Conservation (phyloP, 345 rosid genomes). For the Melaleuca alternifolia region DNA sequence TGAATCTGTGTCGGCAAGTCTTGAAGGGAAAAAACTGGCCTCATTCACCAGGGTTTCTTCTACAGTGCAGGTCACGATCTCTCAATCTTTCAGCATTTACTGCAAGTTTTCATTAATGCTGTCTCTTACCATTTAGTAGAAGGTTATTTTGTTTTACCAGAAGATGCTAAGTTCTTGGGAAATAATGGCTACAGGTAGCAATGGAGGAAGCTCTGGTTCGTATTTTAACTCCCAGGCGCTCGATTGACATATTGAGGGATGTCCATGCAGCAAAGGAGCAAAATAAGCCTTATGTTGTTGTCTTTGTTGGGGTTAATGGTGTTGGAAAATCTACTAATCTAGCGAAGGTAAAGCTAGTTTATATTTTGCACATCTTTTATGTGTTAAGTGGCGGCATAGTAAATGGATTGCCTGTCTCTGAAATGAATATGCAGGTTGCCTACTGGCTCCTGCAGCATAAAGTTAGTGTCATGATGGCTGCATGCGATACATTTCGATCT, state of each 20-base stretch:
- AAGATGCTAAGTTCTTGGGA: not conserved
- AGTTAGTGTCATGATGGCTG: slow-evolving; percentile 96
- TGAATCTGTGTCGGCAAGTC: slow-evolving; percentile 94
- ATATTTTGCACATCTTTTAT: not conserved
- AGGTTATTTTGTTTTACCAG: not conserved
- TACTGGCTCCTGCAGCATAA: slow-evolving; percentile 97
- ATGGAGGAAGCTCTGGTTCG: slow-evolving; percentile 98
- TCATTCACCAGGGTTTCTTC: slow-evolving; percentile 97
- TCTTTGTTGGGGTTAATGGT: slow-evolving; percentile 97
- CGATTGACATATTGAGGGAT: slow-evolving; percentile 91
- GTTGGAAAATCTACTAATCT: slow-evolving; percentile 98
- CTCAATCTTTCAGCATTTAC: not conserved
- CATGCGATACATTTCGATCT: slow-evolving; percentile 96
- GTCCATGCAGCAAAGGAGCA: slow-evolving; percentile 93
- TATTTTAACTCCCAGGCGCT: slow-evolving; percentile 93
- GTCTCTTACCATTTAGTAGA: not conserved
- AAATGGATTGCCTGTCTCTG: not conserved
- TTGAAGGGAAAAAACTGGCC: slow-evolving; percentile 92
- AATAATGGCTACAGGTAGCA: slow-evolving; percentile 49
- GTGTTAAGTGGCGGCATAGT: not conserved
- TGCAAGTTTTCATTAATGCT: not conserved
- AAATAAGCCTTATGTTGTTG: slow-evolving; percentile 84
- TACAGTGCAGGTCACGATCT: slow-evolving; percentile 69
- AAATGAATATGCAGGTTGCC: slow-evolving; percentile 49
- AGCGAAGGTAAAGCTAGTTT: slow-evolving; percentile 50